Evolutionary conservation across 257 asterid genomes (phyloP), one percentile per base, ranked within the genome.

Genomic region (Solanum neorickii): DNA sequence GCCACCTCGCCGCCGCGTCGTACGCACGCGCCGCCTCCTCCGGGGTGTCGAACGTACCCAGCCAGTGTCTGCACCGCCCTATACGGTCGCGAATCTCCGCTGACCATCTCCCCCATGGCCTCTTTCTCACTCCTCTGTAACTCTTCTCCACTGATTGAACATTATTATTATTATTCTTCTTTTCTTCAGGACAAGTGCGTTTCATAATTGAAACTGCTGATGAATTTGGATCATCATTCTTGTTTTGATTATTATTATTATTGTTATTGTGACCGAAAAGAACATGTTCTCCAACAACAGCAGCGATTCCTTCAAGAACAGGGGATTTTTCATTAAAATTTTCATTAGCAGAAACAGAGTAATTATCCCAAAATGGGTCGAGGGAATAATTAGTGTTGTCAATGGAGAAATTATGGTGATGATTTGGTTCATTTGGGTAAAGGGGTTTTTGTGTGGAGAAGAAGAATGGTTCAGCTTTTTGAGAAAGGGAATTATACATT

Each of bases 101-200:
- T 16, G 98, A 95, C 95, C 95, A 95, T 87, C 98, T 87, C 89
- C 98, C 98, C 98, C 98, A 94, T 10, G 98, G 98, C 96, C 98
- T 85, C 92, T 92, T 92, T 59, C 98, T 86, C 78, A 95, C 98
- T 2, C 98, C 98, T 83, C 99, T 83, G 16, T 94, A 96, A 69
- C 88, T 92, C 69, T 83, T 90, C 49, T 90, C 91, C 89, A 69
- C 89, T 5, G 80, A 35, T 10, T 85, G 84, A 23, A 37, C 39
- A 42, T 12, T 37, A 9, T 18, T 20, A 5, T 18, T 35, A 1
- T 29, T 68, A 2, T 12, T 68, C 5, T 12, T 31, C 11, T 7
- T 70, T 31, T 31, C 78, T 18, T 82, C 10, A 10, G 35, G 29
- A 23, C 83, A n/a, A 29, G 65, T 33, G 74, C 70, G 52, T 7